Evolutionary conservation across 164 flowering plant genomes (phyloP), one percentile per base, ranked within the genome.

Genomic region (Sedum album): DNA sequence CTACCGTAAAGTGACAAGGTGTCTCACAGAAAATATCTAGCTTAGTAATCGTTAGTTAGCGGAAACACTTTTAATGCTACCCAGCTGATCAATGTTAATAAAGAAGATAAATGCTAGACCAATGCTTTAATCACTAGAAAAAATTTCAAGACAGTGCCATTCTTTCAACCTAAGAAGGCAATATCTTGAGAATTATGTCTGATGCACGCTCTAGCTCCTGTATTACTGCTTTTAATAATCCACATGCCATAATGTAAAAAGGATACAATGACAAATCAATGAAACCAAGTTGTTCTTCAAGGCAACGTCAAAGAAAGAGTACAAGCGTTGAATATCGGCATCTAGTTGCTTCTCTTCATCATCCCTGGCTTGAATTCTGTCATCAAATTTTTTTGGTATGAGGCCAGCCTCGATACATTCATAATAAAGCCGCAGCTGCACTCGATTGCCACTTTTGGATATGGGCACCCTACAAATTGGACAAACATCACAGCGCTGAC

Each of bases 241-340:
- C n/a, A 46, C 28, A 33, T 25, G 49, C 48, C 17, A 38, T n/a
- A 36, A 60, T 61, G n/a, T 64, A 35, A 62, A 64, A 79, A 77
- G 99, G 97, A 95, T 95, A 95, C 99, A 95, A 30, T 95, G 98
- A 79, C 98, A 90, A 68, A 95, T 83, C 74, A 95, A 74, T 73
- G 91, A 86, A 76, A 79, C 85, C 83, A 92, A 81, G 80, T 89
- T 95, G 78, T 89, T 88, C 76, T 92, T 93, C 77, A 92, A 33
- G 63, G 99, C 90, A 66, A 89, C 90, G 72, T 95, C 97, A 77
- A 95, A 95, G 23, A 95, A 75, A 44, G 90, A 85, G 79, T 92
- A 90, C 41, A 95, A 89, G 39, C 88, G 89, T 66, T 81, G 79
- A 26, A 95, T 85, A 80, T 89, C 97, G 62, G 78, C 89, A 70